These are phyloP conservation scores for Coemansia sp. DNA, from an alignment of 192 early-diverging fungal genomes.

Conservation along the genomic window DNA sequence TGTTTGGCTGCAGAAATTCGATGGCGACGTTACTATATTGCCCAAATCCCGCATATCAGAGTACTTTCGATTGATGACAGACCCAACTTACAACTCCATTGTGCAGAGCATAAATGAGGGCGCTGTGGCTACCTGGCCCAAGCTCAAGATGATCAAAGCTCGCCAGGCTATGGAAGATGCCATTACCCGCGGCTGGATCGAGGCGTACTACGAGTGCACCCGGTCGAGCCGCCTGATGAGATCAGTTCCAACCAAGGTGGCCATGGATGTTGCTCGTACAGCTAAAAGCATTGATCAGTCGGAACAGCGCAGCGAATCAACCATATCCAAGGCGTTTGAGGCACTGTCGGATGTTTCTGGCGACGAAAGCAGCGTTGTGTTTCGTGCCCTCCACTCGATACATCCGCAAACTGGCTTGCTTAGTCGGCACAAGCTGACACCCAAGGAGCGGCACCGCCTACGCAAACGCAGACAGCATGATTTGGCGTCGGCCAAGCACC, in stretches of 20 bases:
- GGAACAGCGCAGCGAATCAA: background rate
- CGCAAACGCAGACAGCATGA: too few species aligned
- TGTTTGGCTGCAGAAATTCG: constrained; percentile 87
- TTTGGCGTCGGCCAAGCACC: too few species aligned
- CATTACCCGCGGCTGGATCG: constrained; percentile 40
- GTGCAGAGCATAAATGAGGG: constrained; percentile 60
- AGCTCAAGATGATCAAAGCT: constrained; percentile 72
- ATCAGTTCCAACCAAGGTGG: constrained; percentile 7
- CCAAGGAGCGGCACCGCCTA: too few species aligned
- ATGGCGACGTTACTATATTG: constrained; percentile 84
- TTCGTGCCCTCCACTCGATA: background rate
- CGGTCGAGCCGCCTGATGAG: constrained; percentile 1
- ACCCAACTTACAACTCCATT: constrained; percentile 61
- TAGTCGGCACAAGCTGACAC: background rate
- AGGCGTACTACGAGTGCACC: constrained; percentile 15
- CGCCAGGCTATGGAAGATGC: constrained; percentile 73
- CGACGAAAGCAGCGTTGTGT: background rate
- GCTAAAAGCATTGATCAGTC: background rate
- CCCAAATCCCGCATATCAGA: constrained; percentile 61
- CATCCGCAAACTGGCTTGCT: background rate
- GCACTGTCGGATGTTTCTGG: background rate
- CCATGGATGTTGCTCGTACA: constrained; percentile 1
- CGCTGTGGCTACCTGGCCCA: constrained; percentile 67
- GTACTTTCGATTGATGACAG: constrained; percentile 61
- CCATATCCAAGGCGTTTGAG: background rate